A percentile compares a stretch with the other conserved stretches of the same genome.
These are phyloP conservation scores for Penicillium sp. DNA, from an alignment of 2,329 filamentous ascomycete species.

Conservation along the genomic window DNA sequence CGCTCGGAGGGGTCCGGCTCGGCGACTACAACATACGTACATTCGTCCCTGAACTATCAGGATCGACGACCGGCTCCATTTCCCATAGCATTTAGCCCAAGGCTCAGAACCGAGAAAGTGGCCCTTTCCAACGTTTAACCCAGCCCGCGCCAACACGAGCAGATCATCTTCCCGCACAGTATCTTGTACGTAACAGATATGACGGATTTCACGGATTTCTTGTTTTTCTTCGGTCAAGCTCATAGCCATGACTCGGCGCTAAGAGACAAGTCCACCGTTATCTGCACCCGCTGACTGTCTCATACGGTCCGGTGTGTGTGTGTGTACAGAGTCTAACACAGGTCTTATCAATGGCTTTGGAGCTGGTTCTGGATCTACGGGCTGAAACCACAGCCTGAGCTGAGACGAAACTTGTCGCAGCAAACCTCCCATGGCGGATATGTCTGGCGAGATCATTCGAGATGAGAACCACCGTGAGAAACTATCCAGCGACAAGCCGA, in stretches of 20 bases:
- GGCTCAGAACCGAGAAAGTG: constrained; percentile 20
- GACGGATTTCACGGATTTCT: neutral
- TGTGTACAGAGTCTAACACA: neutral
- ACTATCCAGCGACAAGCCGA: neutral
- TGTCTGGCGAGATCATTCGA: neutral
- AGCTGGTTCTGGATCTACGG: neutral
- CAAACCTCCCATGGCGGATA: neutral
- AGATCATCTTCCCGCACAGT: constrained; percentile 1
- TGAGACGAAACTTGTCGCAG: constrained; percentile 3
- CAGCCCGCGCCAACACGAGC: neutral
- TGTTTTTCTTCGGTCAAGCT: neutral
- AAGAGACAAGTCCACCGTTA: neutral
- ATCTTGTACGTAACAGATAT: constrained; percentile 15
- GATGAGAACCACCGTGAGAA: neutral
- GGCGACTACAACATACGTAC: too few relatives aligned
- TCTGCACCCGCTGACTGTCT: neutral
- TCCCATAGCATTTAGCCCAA: constrained; percentile 11
- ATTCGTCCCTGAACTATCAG: constrained; percentile 8
- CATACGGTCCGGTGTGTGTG: neutral
- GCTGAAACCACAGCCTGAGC: neutral
- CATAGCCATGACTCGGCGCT: neutral
- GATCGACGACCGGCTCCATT: constrained; percentile 17
- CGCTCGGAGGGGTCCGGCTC: neutral
- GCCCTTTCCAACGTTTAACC: neutral
- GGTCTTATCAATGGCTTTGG: neutral